These are phyloP conservation scores for Dictyostelium purpureum DNA, from an alignment of 78 protist genomes.

Conservation along the genomic window DNA sequence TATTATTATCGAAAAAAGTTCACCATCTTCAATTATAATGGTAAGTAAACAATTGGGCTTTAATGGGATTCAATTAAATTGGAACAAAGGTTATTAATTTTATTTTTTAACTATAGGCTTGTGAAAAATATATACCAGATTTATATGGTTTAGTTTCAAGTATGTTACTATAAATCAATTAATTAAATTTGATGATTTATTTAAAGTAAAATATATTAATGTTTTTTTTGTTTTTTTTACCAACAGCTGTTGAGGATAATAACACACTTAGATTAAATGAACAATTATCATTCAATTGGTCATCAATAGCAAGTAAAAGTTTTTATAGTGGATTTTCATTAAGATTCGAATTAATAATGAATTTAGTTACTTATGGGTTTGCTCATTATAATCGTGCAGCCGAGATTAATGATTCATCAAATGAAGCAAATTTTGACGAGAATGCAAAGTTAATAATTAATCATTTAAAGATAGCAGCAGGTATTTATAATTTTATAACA, in stretches of 20 bases:
- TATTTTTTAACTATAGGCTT: slow-evolving; percentile 26
- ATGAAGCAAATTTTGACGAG: slow-evolving; percentile 57
- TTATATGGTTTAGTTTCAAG: slow-evolving; percentile 37
- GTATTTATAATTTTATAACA: slow-evolving; percentile 67
- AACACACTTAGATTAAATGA: slow-evolving; percentile 54
- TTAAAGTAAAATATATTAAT: neutral
- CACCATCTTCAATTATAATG: neutral
- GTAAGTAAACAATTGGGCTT: too few relatives aligned
- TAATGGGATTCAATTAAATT: too few relatives aligned
- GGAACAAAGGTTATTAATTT: too few relatives aligned
- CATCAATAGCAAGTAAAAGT: neutral
- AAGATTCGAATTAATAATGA: slow-evolving; percentile 62
- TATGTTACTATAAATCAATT: neutral
- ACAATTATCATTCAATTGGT: slow-evolving; percentile 53
- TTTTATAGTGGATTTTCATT: slow-evolving; percentile 49
- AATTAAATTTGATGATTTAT: neutral
- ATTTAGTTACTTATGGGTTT: slow-evolving; percentile 14
- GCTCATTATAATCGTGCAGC: slow-evolving; percentile 56
- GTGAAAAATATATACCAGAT: slow-evolving; percentile 58
- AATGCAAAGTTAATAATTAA: slow-evolving; percentile 48
- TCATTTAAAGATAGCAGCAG: slow-evolving; percentile 66
- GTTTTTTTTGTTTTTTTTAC: neutral
- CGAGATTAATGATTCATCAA: slow-evolving; percentile 29
- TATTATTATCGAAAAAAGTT: slow-evolving; percentile 54
- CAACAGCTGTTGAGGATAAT: slow-evolving; percentile 23